A percentile compares a stretch with the other conserved stretches of the same genome.
phyloP scores from a whole-genome alignment of 2,329 filamentous ascomycete species.

The Fusarium coffeatum region DNA sequence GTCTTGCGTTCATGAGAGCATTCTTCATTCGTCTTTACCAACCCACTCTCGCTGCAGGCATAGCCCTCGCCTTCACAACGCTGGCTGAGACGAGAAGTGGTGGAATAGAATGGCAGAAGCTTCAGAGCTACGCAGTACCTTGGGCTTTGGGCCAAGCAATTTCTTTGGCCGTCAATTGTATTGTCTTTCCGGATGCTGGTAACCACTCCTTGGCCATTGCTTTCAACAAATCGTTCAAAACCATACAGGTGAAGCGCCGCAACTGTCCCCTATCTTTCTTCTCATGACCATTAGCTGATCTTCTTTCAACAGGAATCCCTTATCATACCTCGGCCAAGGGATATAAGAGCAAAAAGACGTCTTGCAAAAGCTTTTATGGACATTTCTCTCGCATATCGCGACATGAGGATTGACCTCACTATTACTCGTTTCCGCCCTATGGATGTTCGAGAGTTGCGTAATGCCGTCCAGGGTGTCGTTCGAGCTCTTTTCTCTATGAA shows the following conservation, averaged over 20 bases:
- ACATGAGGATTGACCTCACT: conserved; percentile 67
- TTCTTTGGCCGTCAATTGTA: conserved; percentile 60
- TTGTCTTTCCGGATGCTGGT: conserved; percentile 66
- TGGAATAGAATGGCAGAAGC: conserved; percentile 61
- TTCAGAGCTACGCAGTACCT: conserved; percentile 65
- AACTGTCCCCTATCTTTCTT: neutral
- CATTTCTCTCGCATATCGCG: conserved; percentile 66
- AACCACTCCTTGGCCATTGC: conserved; percentile 62
- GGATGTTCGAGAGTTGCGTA: conserved; percentile 63
- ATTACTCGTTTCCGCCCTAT: conserved; percentile 63
- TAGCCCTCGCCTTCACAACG: conserved; percentile 65
- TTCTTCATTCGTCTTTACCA: conserved; percentile 69
- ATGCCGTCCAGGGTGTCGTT: conserved; percentile 66
- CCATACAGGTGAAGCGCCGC: conserved; percentile 57
- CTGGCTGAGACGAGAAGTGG: conserved; percentile 60
- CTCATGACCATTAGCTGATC: neutral
- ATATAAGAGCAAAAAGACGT: conserved; percentile 53
- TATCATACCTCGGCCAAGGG: conserved; percentile 46
- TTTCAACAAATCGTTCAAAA: conserved; percentile 59
- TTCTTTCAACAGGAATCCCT: conserved; percentile 48
- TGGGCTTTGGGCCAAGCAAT: conserved; percentile 68
- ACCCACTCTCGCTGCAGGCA: conserved; percentile 64
- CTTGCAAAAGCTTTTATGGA: conserved; percentile 65
- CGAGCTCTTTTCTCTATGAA: conserved; percentile 64
- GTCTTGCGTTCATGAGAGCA: conserved; percentile 64